Base-by-base conservation (phyloP, 2,329 filamentous ascomycete genomes). In the Paracoccidioides brasiliensis region DNA sequence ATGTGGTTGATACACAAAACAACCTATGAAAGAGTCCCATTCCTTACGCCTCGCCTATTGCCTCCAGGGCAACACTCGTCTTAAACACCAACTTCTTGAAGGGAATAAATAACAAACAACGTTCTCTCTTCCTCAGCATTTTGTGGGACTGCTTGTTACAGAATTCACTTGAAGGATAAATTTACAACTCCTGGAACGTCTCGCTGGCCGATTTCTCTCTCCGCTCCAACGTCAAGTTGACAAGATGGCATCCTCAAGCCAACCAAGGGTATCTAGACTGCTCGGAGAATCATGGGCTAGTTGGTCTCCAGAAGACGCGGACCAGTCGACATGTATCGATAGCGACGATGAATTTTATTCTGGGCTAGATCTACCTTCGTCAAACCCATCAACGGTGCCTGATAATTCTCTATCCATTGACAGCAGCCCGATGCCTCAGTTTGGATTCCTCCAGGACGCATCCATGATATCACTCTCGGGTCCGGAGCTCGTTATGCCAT, bases 401-500 rank as follows among this genome's bases (percentile, higher is more conserved):
- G 42, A 41, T 41, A n/a, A 52, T 22, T 12, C 46, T 35, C 32
- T 22, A 35, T 38, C 33, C 3, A 6, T 38, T 5, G 14, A 28
- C 35, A 14, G 38, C 28, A 52, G 49, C 37, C 49, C 8, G 10
- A 37, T 49, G 49, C 35, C 30, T 10, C 35, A 9, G 7, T n/a
- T 12, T 12, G 15, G 41, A 9, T 41, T 37, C 49, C 9, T 22
- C 10, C 35, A 40, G 15, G 37, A 45, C 41, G 14, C 41, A 28
- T 45, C 52, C 5, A 30, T 35, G 8, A 41, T 37, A 43, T 49
- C 41, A 44, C 9, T 40, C n/a, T 43, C 54, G 14, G 54, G 54
- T 7, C 54, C 54, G 41, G 54, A 56, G 40, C 49, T 56, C 30
- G 40, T 56, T 38, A 56, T 56, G 54, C 54, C 54, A 10, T 56